Conservation (phyloP, 2,329 filamentous ascomycete genomes). For the Gremmenia infestans region DNA sequence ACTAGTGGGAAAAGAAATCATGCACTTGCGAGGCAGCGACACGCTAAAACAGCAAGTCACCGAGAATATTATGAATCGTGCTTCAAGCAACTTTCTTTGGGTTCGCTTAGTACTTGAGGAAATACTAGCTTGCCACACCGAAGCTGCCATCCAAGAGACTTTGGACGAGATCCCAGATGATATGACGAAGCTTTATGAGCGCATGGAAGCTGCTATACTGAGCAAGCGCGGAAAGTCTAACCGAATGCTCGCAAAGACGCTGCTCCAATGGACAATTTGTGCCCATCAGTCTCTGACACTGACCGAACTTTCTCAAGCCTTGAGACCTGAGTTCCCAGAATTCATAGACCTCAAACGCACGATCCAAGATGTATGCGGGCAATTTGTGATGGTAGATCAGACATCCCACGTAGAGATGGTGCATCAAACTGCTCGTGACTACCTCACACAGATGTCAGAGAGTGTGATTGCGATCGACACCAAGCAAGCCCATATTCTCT, state of each 20-base stretch:
- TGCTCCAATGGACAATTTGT: slow-evolving; percentile 9
- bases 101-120: slow-evolving; percentile 29
- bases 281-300: slow-evolving; percentile 1
- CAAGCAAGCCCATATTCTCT: not conserved
- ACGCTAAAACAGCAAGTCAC: slow-evolving; percentile 17
- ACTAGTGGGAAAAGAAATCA: slow-evolving; percentile 2
- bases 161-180: slow-evolving; percentile 29
- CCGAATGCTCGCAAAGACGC: slow-evolving; percentile 4
- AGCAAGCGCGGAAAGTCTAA: not conserved
- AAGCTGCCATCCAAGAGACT: slow-evolving; percentile 21
- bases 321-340: slow-evolving; percentile 8
- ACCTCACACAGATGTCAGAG: slow-evolving; percentile 19
- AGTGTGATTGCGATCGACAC: not conserved
- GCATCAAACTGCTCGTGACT: slow-evolving; percentile 35
- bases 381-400: slow-evolving; percentile 29
- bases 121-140: slow-evolving; percentile 26
- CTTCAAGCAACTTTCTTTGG: slow-evolving; percentile 34
- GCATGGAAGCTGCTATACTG: slow-evolving; percentile 28
- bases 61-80: slow-evolving; percentile 21
- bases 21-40: not conserved
- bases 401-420: too few relatives aligned
- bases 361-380: slow-evolving; percentile 29
- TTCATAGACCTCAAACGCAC: slow-evolving; percentile 26
- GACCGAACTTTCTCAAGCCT: slow-evolving; percentile 1
- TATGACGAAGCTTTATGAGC: slow-evolving; percentile 32